phyloP scores from a whole-genome alignment of 2,329 filamentous ascomycete genomes.

The Penicillium concentricum region DNA sequence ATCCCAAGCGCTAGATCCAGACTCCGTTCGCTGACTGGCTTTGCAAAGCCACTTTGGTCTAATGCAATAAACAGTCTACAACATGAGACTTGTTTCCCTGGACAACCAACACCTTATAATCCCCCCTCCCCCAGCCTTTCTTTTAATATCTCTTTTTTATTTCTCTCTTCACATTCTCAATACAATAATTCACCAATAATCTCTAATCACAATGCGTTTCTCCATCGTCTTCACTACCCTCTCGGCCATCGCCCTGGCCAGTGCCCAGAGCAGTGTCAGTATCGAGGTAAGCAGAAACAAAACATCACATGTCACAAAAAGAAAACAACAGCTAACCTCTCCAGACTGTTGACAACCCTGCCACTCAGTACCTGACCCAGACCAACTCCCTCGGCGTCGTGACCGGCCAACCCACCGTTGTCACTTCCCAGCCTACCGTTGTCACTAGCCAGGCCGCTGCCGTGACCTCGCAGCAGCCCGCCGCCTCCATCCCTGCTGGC shows the following conservation, averaged over 20 bases:
- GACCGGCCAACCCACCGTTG: slow-evolving; percentile 46
- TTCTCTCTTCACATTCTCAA: slow-evolving; percentile 7
- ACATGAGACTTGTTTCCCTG: slow-evolving; percentile 11
- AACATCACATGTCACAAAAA: not conserved
- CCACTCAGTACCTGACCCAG: slow-evolving; percentile 46
- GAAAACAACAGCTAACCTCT: not conserved
- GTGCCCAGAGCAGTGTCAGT: slow-evolving; percentile 38
- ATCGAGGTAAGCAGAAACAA: slow-evolving; percentile 21
- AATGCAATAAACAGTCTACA: not conserved
- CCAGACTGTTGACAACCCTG: slow-evolving; percentile 39
- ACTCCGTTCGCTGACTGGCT: slow-evolving; percentile 12
- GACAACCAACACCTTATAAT: slow-evolving; percentile 11
- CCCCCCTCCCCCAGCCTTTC: not conserved
- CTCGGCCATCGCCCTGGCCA: slow-evolving; percentile 44
- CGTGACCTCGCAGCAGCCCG: slow-evolving; percentile 34
- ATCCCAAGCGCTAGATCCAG: slow-evolving; percentile 15
- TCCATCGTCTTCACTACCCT: slow-evolving; percentile 45
- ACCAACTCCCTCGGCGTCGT: slow-evolving; percentile 52
- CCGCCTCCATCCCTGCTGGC: slow-evolving; percentile 45
- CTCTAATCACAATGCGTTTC: slow-evolving; percentile 46
- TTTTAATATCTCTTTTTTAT: not conserved
- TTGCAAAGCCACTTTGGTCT: not conserved
- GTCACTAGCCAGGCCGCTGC: slow-evolving; percentile 33
- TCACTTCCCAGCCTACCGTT: slow-evolving; percentile 34
- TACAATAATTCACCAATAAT: slow-evolving; percentile 5